These are phyloP conservation scores for Komagataella mondaviorum DNA, from an alignment of 805 yeast genomes.

Conservation along the genomic window DNA sequence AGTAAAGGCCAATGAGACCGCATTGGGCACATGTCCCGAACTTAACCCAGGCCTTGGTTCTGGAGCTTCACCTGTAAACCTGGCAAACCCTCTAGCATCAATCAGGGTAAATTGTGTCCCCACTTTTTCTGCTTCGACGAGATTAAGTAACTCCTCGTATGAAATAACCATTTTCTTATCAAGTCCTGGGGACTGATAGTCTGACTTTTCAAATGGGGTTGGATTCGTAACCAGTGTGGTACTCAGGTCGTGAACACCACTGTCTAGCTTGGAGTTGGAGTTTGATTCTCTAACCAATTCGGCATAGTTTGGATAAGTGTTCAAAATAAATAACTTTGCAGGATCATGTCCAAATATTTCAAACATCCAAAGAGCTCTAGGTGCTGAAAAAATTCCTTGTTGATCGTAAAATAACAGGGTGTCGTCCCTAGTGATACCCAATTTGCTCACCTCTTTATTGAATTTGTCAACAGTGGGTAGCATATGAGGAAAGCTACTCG, in stretches of 20 bases:
- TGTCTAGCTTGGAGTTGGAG: slow-evolving; percentile 10
- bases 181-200: slow-evolving; percentile 23
- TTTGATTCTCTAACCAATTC: slow-evolving; percentile 13
- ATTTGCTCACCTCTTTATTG: slow-evolving; percentile 30
- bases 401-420: slow-evolving; percentile 73
- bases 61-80: slow-evolving; percentile 70
- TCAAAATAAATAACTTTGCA: slow-evolving; percentile 44
- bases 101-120: slow-evolving; percentile 37
- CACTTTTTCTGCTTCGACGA: slow-evolving; percentile 36
- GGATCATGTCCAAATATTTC: slow-evolving; percentile 60
- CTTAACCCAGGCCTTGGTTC: slow-evolving; percentile 86
- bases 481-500: slow-evolving; percentile 81
- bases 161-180: slow-evolving; percentile 38
- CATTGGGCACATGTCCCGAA: slow-evolving; percentile 83
- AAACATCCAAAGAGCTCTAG: slow-evolving; percentile 89
- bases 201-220: slow-evolving; percentile 6
- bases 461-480: slow-evolving; percentile 52
- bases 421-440: slow-evolving; percentile 48
- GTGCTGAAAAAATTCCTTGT: slow-evolving; percentile 74
- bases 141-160: slow-evolving; percentile 50
- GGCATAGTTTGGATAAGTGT: slow-evolving; percentile 37
- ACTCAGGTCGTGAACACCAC: slow-evolving; percentile 10
- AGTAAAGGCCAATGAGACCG: slow-evolving; percentile 63
- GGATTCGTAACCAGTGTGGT: slow-evolving; percentile 11
- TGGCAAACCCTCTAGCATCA: slow-evolving; percentile 70